Evolutionary conservation across 1,284 basidiomycete genomes (phyloP).

Genomic region (Cryptococcus sp.): DNA sequence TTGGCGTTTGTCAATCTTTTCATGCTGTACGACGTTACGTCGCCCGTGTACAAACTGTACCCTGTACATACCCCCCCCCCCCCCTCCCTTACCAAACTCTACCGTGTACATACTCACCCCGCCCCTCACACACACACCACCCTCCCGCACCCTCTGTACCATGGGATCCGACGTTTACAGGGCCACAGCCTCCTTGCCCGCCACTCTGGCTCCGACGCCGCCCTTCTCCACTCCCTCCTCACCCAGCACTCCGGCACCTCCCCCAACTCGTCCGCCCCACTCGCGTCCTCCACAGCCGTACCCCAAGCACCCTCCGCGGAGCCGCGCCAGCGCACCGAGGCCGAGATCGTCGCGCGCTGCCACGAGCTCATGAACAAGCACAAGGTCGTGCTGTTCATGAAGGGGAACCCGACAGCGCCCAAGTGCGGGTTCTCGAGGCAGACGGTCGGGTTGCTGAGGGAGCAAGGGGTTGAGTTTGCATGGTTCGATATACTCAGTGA

Average conservation of each 20-base stretch:
- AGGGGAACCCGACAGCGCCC: conserved; percentile 81
- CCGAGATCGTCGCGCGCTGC: conserved; percentile 53
- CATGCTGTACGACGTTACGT: neutral
- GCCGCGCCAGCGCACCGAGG: conserved; percentile 42
- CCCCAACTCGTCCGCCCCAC: conserved; percentile 35
- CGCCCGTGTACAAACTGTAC: neutral
- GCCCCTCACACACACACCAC: neutral
- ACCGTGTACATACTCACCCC: neutral
- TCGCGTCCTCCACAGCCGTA: conserved; percentile 18
- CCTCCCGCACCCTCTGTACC: neutral
- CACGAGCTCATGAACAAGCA: conserved; percentile 60
- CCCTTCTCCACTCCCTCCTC: conserved; percentile 64
- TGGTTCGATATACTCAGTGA: conserved; percentile 71
- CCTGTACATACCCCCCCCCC: neutral
- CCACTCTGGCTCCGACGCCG: conserved; percentile 77
- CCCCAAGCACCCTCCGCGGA: conserved; percentile 20
- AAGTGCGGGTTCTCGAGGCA: conserved; percentile 79
- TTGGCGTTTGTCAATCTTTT: neutral
- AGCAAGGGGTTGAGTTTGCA: conserved; percentile 63
- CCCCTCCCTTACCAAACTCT: conserved; percentile 1
- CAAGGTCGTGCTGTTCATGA: conserved; percentile 87
- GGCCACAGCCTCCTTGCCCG: conserved; percentile 84
- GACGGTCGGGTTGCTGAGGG: conserved; percentile 62
- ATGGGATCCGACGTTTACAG: conserved; percentile 51
- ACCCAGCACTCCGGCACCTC: conserved; percentile 56